Percentiles rank a stretch among this genome's conserved stretches.
phyloP scores from a whole-genome alignment of 2,329 filamentous ascomycete genomes.

The Fusarium solani-melongenae region DNA sequence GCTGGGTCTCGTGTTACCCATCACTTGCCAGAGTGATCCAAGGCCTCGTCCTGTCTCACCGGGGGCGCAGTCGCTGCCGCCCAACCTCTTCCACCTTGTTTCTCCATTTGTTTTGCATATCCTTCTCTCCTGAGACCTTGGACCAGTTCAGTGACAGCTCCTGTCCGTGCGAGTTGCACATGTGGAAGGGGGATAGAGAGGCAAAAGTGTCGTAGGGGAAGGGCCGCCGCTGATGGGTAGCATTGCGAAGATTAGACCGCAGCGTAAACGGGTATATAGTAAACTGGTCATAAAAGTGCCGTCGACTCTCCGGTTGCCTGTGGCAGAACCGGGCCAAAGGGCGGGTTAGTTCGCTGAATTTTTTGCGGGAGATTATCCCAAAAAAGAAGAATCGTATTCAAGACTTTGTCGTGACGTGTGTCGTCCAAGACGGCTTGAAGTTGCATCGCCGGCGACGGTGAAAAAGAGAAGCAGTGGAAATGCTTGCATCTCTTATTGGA shows the following conservation, averaged over 20 bases:
- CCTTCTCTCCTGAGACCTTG: slow-evolving; percentile 34
- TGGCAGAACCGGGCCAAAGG: slow-evolving; percentile 32
- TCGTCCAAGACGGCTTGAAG: slow-evolving; percentile 42
- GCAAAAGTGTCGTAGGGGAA: slow-evolving; percentile 29
- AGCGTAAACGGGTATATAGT: slow-evolving; percentile 47
- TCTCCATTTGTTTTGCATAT: slow-evolving; percentile 5
- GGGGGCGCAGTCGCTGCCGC: slow-evolving; percentile 26
- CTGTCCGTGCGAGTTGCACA: slow-evolving; percentile 18
- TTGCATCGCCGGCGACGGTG: slow-evolving; percentile 42
- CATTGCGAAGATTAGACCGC: slow-evolving; percentile 44
- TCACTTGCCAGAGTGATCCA: slow-evolving; percentile 40
- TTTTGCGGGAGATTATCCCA: slow-evolving; percentile 22
- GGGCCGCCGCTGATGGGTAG: slow-evolving; percentile 40
- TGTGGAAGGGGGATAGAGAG: slow-evolving; percentile 6
- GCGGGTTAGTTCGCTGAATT: slow-evolving; percentile 36
- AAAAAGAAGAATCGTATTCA: slow-evolving; percentile 28
- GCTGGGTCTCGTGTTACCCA: slow-evolving; percentile 32
- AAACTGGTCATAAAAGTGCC: slow-evolving; percentile 41
- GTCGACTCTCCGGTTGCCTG: slow-evolving; percentile 29
- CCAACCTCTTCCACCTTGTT: slow-evolving; percentile 22
- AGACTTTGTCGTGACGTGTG: slow-evolving; percentile 38
- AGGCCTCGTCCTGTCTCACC: slow-evolving; percentile 35
- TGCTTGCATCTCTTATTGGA: slow-evolving; percentile 46
- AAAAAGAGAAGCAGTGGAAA: slow-evolving; percentile 24
- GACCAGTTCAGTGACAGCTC: slow-evolving; percentile 30